Evolutionary conservation across 257 asterid genomes (phyloP).

Genomic region (Solanum tacnaense): DNA sequence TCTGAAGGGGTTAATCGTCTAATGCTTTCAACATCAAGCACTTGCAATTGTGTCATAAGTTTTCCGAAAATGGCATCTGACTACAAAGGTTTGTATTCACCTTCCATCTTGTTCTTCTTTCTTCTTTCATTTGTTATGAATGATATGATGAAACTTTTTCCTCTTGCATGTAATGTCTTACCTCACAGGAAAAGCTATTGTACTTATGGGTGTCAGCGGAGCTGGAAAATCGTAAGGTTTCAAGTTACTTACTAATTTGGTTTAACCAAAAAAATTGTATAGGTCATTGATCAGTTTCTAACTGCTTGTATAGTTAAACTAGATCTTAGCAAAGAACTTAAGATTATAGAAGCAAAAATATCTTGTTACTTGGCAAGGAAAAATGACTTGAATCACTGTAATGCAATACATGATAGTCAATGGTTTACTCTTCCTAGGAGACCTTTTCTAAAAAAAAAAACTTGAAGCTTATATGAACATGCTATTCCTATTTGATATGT

Average conservation of each 20-base stretch:
- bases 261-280: not conserved
- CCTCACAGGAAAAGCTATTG: constrained; percentile 53
- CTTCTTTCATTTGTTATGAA: not conserved
- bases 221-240: constrained; percentile 77
- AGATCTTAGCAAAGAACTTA: not conserved
- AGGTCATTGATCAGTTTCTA: not conserved
- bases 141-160: not conserved
- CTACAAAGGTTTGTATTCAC: not conserved
- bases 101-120: not conserved
- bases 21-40: not conserved
- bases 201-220: constrained; percentile 84
- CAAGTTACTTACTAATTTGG: not conserved
- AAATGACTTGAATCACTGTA: not conserved
- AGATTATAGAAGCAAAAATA: not conserved
- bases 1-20: not conserved
- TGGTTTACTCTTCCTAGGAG: not conserved
- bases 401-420: not conserved
- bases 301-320: not conserved
- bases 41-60: not conserved
- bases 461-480: not conserved
- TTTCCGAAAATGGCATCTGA: not conserved
- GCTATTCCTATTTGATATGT: not conserved
- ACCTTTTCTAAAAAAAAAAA: not conserved
- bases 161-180: not conserved
- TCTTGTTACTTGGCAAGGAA: not conserved